Evolutionary conservation across 345 rosid genomes (phyloP), one percentile per base, ranked within the genome.

Genomic region (Psidium guajava): DNA sequence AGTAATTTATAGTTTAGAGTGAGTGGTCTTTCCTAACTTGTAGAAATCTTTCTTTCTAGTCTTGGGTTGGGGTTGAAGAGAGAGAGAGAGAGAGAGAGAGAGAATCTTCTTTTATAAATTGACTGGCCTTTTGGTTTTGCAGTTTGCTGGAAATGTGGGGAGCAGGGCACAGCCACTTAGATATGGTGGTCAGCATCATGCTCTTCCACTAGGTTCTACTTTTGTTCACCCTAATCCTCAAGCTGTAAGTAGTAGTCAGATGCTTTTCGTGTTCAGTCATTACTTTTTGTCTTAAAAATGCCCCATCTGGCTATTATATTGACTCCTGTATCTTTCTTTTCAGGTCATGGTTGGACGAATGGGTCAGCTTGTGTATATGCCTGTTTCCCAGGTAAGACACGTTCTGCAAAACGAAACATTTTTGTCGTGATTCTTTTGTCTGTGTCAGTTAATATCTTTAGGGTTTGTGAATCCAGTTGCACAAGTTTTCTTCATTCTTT

Each of bases 331-430:
- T 80, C 54, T 83, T 82, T 86, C 52, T 87, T 73, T 58, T 21
- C 88, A 96, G 99, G 93, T 94, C 83, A 87, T 93, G 96, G 89
- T 92, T 88, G 93, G 93, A 85, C 94, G 94, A 83, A 14, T 92
- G 28, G 96, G 96, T 74, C 99, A 94, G 90, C 91, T 93, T 85
- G 86, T 94, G 25, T 93, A 90, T 86, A n/a, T 95, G 91, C 96
- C 99, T 86, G 91, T 94, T 90, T 81, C 95, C 83, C 95, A 93
- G 88, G 98, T 96, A 91, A 92, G 94, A 88, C 80, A 18, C 22
- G 14, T 36, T 32, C 80, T 69, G 80, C 25, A 69, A 69, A 69
- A 12, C 36, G 47, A 54, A 54, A 54, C 57, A 54, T 69, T 69
- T 36, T 69, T 10, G 6, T 69, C 10, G 25, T 36, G 80, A 69